Percentiles rank a stretch among this genome's conserved stretches.
Evolutionary conservation across 805 yeast species (phyloP).

Genomic region (Suhomyces sp.): DNA sequence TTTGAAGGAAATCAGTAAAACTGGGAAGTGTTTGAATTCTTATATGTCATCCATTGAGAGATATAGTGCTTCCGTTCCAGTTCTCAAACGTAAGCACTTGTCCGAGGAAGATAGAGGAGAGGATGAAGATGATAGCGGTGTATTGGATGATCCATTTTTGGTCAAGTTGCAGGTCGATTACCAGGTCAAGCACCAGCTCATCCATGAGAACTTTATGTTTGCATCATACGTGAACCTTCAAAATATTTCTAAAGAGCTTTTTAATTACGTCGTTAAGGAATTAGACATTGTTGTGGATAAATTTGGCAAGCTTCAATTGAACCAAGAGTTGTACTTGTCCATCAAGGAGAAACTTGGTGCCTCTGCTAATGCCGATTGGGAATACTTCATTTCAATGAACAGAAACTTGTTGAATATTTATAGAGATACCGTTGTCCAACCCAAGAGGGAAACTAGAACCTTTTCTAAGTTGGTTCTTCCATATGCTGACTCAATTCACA

Average conservation of each 20-base stretch:
- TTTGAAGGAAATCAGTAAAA: constrained; percentile 48
- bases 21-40: constrained; percentile 49
- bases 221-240: constrained; percentile 43
- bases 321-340: constrained; percentile 22
- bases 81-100: constrained; percentile 17
- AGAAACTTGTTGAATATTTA: constrained; percentile 23
- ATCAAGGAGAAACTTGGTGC: constrained; percentile 25
- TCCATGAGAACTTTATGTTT: constrained; percentile 40
- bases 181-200: constrained; percentile 39
- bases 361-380: constrained; percentile 35
- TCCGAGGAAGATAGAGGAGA: constrained; percentile 18
- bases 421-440: constrained; percentile 11
- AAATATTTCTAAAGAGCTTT: constrained; percentile 37
- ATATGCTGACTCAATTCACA: constrained; percentile 36
- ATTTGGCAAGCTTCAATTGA: constrained; percentile 26
- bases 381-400: constrained; percentile 33
- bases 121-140: constrained; percentile 24
- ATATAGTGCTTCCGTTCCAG: constrained; percentile 36
- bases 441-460: constrained; percentile 19
- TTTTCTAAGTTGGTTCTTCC: constrained; percentile 28
- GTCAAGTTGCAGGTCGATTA: constrained; percentile 37
- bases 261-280: constrained; percentile 37
- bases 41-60: constrained; percentile 33
- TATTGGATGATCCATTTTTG: constrained; percentile 41
- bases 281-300: constrained; percentile 29